phyloP scores from a whole-genome alignment of 2,329 filamentous ascomycete genomes.

The Penicillium sp. region DNA sequence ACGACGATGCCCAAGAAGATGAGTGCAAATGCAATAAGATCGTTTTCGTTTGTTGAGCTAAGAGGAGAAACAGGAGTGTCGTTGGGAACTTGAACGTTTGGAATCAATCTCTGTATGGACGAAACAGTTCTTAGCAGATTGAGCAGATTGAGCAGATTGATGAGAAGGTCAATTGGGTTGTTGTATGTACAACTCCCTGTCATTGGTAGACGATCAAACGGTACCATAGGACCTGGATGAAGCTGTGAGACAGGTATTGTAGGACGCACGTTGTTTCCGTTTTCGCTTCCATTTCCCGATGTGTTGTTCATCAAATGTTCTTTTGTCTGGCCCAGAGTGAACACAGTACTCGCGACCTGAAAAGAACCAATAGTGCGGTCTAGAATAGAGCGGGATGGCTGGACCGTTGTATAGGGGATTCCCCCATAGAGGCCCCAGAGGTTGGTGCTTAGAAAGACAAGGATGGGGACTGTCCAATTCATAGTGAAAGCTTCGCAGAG shows the following conservation, averaged over 20 bases:
- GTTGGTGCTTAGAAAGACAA: slow-evolving; percentile 19
- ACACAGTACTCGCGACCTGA: slow-evolving; percentile 19
- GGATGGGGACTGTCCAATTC: slow-evolving; percentile 16
- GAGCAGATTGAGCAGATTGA: background rate
- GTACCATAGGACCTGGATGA: background rate
- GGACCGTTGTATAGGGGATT: slow-evolving; percentile 21
- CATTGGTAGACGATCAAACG: background rate
- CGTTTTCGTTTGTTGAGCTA: background rate
- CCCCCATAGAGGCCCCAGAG: slow-evolving; percentile 21
- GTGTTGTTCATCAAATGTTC: background rate
- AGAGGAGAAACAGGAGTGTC: background rate
- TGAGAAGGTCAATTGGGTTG: background rate
- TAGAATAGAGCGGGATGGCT: slow-evolving; percentile 13
- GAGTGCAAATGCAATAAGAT: background rate
- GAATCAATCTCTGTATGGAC: background rate
- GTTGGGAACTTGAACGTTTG: background rate
- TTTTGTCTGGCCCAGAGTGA: slow-evolving; percentile 3
- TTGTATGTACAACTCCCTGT: too few relatives aligned
- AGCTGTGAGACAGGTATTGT: background rate
- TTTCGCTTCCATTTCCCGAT: background rate
- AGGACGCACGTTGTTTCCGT: background rate
- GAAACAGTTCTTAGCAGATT: background rate
- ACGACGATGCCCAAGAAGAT: background rate
- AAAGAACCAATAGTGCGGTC: slow-evolving; percentile 21
- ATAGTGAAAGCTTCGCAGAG: slow-evolving; percentile 4